Evolutionary conservation across 176 grass and related monocot species (phyloP), one percentile per base, ranked within the genome.

Genomic region (Musa itinerans): DNA sequence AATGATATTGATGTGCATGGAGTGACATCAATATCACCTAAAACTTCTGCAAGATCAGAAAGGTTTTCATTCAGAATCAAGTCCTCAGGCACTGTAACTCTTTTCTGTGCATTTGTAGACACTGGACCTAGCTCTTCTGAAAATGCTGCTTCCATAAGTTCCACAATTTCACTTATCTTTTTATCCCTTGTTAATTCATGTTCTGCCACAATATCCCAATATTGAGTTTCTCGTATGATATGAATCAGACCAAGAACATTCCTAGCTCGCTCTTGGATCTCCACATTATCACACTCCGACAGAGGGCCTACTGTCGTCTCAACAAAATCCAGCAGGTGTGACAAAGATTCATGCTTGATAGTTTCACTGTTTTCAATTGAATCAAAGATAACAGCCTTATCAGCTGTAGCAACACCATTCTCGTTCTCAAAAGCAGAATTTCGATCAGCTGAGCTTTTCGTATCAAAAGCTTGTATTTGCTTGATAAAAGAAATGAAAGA

Each of bases 101-200:
- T 85, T 79, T 86, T 91, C 78, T 93, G 90, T 75, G 86, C 86
- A 89, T 82, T 94, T 29, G 21, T 65, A 67, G 91, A 89, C 87
- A 94, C 80, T 72, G 90, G 95, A 13, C 90, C 85, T 75, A 98
- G 58, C 74, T 98, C 84, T 72, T 89, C 82, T 85, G 86, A 87
- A 71, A 94, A 93, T 79, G 92, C 52, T 78, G 67, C n/a, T 59
- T 79, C 75, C 88, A 91, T 75, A 89, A 78, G 72, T 53, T 78
- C 84, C 54, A 89, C 69, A 74, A 86, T 74, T 71, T 86, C 75
- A 72, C 69, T 63, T 54, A 87, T 19, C 53, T 53, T 20, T 19
- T 29, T 83, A 67, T 87, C 59, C 10, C 76, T 74, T 16, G 57
- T 83, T 53, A 80, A 53, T 21, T 17, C 55, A 57, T 57, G 53